phyloP scores from a whole-genome alignment of 257 asterid genomes.

The Linaria vulgaris region DNA sequence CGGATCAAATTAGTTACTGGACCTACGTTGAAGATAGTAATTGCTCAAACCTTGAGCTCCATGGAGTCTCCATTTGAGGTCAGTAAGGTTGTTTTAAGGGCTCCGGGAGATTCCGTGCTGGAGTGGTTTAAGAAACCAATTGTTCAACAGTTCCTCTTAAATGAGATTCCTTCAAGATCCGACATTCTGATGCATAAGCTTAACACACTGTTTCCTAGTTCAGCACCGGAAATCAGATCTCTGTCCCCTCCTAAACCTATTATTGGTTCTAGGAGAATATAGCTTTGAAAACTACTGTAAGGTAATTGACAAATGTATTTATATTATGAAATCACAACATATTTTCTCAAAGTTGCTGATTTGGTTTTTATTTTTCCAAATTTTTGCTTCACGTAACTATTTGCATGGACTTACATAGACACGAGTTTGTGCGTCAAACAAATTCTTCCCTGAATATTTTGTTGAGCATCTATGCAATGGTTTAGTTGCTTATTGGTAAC shows the following conservation, averaged over 20 bases:
- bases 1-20: conserved; percentile 91
- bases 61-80: conserved; percentile 95
- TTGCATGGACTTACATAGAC: no score
- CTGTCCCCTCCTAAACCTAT: conserved; percentile 86
- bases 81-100: conserved; percentile 93
- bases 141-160: conserved; percentile 88
- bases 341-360: conserved; percentile 4
- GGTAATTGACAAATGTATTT: conserved; percentile 24
- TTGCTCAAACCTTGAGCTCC: conserved; percentile 75
- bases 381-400: neutral
- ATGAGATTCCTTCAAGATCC: conserved; percentile 94
- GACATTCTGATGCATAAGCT: conserved; percentile 97
- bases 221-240: conserved; percentile 96
- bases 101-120: conserved; percentile 87
- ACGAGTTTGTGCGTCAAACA: no score
- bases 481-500: neutral
- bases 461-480: neutral
- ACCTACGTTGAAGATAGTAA: conserved; percentile 85
- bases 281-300: conserved; percentile 23
- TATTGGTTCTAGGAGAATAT: conserved; percentile 48
- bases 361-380: no score
- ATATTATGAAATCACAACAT: conserved; percentile 11
- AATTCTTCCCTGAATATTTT: neutral
- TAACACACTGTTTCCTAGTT: conserved; percentile 78
- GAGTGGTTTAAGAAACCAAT: conserved; percentile 99